Conservation (phyloP, 169 alveolate genomes). For the Plasmodium adleri region DNA sequence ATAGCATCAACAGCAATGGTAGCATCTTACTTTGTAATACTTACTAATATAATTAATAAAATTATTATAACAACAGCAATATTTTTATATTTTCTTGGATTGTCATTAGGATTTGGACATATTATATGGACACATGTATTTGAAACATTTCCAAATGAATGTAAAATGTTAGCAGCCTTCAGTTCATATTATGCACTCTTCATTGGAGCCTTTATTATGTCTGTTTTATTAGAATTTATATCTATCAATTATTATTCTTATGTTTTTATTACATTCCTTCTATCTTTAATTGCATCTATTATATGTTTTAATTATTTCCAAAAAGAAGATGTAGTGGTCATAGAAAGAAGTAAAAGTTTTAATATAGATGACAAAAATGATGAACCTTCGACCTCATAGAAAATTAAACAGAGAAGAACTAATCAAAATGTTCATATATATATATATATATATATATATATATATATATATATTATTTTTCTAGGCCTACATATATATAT, state of each 20-base stretch:
- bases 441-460: neutral
- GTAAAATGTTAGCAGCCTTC: slow-evolving; percentile 43
- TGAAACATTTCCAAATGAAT: slow-evolving; percentile 47
- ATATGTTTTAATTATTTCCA: slow-evolving; percentile 8
- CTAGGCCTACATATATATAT: too few species aligned
- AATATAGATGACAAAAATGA: neutral
- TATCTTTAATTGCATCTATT: slow-evolving; percentile 19
- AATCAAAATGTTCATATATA: neutral
- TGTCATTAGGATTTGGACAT: slow-evolving; percentile 72
- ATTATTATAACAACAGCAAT: slow-evolving; percentile 19
- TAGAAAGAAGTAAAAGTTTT: neutral
- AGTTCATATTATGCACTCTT: slow-evolving; percentile 40
- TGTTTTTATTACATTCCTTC: slow-evolving; percentile 18
- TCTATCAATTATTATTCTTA: slow-evolving; percentile 6
- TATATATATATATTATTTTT: too few species aligned
- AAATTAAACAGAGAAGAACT: too few species aligned
- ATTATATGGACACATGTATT: slow-evolving; percentile 53
- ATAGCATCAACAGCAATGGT: slow-evolving; percentile 15
- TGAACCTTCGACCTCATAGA: too few species aligned
- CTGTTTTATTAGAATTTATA: slow-evolving; percentile 15
- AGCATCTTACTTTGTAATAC: slow-evolving; percentile 8
- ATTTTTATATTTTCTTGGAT: slow-evolving; percentile 15
- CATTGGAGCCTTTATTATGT: slow-evolving; percentile 45
- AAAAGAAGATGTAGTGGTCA: slow-evolving; percentile 1
- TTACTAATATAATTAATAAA: neutral